A percentile compares a stretch with the other conserved stretches of the same genome.
Evolutionary conservation across 306 rosid species (phyloP).

Genomic region (Rubus parviflorus): DNA sequence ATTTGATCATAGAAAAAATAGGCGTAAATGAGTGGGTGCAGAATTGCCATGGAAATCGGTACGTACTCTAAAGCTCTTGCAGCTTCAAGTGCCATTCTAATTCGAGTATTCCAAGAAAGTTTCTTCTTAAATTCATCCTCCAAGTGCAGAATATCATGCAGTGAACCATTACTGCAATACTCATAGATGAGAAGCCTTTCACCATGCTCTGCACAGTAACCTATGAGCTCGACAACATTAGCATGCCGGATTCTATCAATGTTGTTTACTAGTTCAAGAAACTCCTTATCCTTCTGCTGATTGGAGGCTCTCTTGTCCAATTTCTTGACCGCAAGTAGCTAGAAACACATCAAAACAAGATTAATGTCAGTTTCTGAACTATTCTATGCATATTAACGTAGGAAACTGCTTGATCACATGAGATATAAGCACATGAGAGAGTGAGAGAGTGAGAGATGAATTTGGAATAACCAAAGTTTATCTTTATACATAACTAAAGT

Average conservation of each 20-base stretch:
- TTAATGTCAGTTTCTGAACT: conserved; percentile 27
- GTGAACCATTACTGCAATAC: conserved; percentile 80
- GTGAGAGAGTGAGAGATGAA: conserved; percentile 16
- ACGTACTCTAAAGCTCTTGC: conserved; percentile 99
- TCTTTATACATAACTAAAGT: neutral
- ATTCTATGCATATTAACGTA: conserved; percentile 14
- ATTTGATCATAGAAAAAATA: neutral
- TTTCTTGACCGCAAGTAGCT: conserved; percentile 93
- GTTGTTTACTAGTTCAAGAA: conserved; percentile 75
- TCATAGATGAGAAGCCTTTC: conserved; percentile 91
- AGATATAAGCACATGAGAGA: neutral
- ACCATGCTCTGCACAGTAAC: conserved; percentile 96
- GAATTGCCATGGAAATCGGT: neutral
- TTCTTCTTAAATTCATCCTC: conserved; percentile 63
- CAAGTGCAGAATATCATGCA: conserved; percentile 75
- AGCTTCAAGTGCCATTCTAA: conserved; percentile 90
- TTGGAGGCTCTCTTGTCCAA: conserved; percentile 64
- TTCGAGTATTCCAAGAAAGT: conserved; percentile 81
- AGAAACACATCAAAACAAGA: conserved; percentile 37
- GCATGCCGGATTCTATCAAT: conserved; percentile 79
- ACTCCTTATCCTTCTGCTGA: conserved; percentile 73
- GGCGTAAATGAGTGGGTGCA: neutral
- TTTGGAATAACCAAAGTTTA: neutral
- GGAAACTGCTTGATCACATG: conserved; percentile 10
- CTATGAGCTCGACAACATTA: conserved; percentile 79